phyloP scores from a whole-genome alignment of 2,329 filamentous ascomycete genomes.

The Aureobasidium sp. region DNA sequence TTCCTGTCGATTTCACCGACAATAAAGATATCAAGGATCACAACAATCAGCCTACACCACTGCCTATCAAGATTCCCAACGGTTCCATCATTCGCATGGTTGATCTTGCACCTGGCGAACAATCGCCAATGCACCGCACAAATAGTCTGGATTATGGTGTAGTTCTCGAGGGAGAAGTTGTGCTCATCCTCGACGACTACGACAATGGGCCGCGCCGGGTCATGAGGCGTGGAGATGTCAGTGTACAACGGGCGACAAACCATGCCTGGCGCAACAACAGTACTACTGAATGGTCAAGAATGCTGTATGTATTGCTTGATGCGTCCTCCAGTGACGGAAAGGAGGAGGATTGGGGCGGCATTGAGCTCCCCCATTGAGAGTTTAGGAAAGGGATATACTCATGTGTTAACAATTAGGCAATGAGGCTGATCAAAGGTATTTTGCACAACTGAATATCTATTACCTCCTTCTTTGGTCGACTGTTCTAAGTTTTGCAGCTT shows the following conservation, averaged over 20 bases:
- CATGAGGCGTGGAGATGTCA: slow-evolving; percentile 32
- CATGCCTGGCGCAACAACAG: slow-evolving; percentile 24
- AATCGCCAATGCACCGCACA: slow-evolving; percentile 33
- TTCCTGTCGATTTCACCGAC: no score
- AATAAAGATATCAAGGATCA: no score
- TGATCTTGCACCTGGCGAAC: slow-evolving; percentile 27
- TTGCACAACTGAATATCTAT: no score
- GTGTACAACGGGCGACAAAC: slow-evolving; percentile 24
- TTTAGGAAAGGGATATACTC: no score
- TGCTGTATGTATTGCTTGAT: slow-evolving; percentile 20
- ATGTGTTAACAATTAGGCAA: no score
- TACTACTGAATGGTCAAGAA: slow-evolving; percentile 19
- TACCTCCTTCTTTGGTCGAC: no score
- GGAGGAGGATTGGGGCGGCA: slow-evolving; percentile 11
- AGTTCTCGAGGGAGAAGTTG: slow-evolving; percentile 33
- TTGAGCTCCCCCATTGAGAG: no score
- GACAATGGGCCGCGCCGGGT: slow-evolving; percentile 28
- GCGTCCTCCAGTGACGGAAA: slow-evolving; percentile 12
- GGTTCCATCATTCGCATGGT: no score
- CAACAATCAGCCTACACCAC: no score
- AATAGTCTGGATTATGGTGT: slow-evolving; percentile 34
- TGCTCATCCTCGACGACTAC: slow-evolving; percentile 30
- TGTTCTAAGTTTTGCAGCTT: no score
- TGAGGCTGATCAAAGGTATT: no score
- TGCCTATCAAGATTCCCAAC: no score